A percentile compares a stretch with the other conserved stretches of the same genome.
phyloP scores from a whole-genome alignment of 371 early-diverging fungal genomes.

The Mortierella sp. region DNA sequence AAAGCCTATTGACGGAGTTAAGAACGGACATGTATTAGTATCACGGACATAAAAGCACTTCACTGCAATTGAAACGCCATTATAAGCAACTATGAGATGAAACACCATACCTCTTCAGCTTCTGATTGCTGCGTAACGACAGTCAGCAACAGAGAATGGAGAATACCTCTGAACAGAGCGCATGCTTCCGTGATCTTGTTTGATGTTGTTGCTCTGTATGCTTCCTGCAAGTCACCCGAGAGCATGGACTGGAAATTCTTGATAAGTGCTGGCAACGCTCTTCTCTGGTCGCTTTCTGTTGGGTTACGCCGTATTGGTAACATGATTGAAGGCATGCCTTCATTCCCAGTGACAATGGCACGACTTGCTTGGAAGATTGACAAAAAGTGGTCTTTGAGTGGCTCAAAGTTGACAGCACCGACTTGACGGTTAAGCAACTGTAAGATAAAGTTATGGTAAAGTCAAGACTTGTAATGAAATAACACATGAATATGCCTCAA shows the following conservation, averaged over 20 bases:
- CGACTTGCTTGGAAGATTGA: slow-evolving; percentile 83
- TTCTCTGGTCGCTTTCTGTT: slow-evolving; percentile 65
- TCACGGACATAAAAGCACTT: no score
- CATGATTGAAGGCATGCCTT: slow-evolving; percentile 69
- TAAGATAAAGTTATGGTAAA: no score
- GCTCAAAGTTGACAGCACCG: slow-evolving; percentile 90
- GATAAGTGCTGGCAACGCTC: slow-evolving; percentile 66
- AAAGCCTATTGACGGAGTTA: slow-evolving; percentile 58
- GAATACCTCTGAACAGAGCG: slow-evolving; percentile 74
- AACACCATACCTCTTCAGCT: slow-evolving; percentile 70
- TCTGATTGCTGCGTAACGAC: slow-evolving; percentile 71
- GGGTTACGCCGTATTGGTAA: slow-evolving; percentile 75
- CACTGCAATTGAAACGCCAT: no score
- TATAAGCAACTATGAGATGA: no score
- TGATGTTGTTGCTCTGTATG: slow-evolving; percentile 80
- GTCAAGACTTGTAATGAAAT: no score
- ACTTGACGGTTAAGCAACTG: slow-evolving; percentile 88
- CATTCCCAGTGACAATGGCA: slow-evolving; percentile 72
- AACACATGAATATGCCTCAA: no score
- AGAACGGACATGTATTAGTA: no score
- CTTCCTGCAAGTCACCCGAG: slow-evolving; percentile 77
- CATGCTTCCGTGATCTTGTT: slow-evolving; percentile 85
- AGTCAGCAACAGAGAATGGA: slow-evolving; percentile 82
- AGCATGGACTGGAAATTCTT: slow-evolving; percentile 68
- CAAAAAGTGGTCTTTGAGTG: slow-evolving; percentile 89